Evolutionary conservation across 768 basidiomycete species (phyloP).

Genomic region (Panaeolus cyanescens): DNA sequence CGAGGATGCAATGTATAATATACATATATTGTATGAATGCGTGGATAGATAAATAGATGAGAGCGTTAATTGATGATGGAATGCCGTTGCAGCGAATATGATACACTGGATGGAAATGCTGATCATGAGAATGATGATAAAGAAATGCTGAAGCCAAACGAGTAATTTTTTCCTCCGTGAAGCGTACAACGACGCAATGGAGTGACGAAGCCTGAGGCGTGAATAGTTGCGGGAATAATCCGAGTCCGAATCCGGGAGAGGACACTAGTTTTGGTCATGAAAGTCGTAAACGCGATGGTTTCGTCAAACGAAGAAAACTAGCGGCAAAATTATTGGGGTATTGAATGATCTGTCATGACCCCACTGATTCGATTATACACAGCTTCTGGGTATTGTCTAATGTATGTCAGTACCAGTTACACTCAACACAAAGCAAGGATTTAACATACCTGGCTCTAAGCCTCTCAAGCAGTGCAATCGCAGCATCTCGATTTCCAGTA

Average conservation of each 20-base stretch:
- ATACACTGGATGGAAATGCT: constrained; percentile 1
- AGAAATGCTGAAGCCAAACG: constrained; percentile 1
- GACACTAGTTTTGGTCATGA: not conserved
- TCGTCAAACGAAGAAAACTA: not conserved
- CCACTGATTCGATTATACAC: constrained; percentile 81
- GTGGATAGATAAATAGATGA: constrained; percentile 2
- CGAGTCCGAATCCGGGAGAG: not conserved
- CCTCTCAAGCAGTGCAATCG: constrained; percentile 67
- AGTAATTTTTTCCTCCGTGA: not conserved
- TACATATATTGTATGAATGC: constrained; percentile 3
- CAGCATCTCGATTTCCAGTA: constrained; percentile 70
- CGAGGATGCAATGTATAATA: constrained; percentile 1
- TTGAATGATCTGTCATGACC: constrained; percentile 72
- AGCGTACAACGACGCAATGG: not conserved
- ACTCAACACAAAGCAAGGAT: not conserved
- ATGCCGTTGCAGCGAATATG: not conserved
- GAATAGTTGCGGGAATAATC: not conserved
- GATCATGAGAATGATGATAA: not conserved
- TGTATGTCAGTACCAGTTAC: constrained; percentile 11
- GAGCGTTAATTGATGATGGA: not conserved
- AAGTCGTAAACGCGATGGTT: not conserved
- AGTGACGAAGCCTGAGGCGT: not conserved
- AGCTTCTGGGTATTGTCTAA: constrained; percentile 74
- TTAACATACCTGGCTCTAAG: constrained; percentile 66
- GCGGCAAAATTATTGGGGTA: not conserved